A percentile compares a stretch with the other conserved stretches of the same genome.
Evolutionary conservation across 202 grass and related monocot species (phyloP).

Genomic region (Saccharum hybrid): DNA sequence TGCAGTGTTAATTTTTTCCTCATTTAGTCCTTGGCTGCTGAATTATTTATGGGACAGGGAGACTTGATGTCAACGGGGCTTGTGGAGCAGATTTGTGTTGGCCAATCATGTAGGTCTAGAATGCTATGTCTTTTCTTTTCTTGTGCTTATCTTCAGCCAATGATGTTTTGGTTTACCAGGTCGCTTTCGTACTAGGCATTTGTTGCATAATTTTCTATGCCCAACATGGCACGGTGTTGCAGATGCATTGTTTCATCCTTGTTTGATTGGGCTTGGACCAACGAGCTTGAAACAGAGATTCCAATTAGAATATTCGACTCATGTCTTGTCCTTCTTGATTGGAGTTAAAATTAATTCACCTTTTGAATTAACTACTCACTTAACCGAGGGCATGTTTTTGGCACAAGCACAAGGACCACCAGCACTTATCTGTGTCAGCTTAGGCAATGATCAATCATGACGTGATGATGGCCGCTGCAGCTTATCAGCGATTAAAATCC

Average conservation of each 20-base stretch:
- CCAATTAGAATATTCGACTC: slow-evolving; percentile 33
- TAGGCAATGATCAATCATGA: not conserved
- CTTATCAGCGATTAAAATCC: not conserved
- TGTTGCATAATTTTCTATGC: slow-evolving; percentile 49
- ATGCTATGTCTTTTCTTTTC: not conserved
- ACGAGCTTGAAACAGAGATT: slow-evolving; percentile 22
- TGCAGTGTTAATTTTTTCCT: slow-evolving; percentile 22
- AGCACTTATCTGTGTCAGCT: not conserved
- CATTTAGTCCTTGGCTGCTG: slow-evolving; percentile 28
- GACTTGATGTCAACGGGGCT: slow-evolving; percentile 45
- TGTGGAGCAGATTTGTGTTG: slow-evolving; percentile 37
- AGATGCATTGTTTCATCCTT: slow-evolving; percentile 40
- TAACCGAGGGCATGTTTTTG: slow-evolving; percentile 3
- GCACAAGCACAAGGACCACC: not conserved
- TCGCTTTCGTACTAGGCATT: slow-evolving; percentile 39
- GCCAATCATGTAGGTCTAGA: slow-evolving; percentile 50
- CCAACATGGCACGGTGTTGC: slow-evolving; percentile 40
- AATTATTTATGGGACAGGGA: slow-evolving; percentile 22
- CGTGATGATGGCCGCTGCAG: not conserved
- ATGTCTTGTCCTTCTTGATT: slow-evolving; percentile 31
- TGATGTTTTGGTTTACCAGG: slow-evolving; percentile 48
- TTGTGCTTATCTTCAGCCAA: slow-evolving; percentile 50
- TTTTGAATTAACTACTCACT: slow-evolving; percentile 22
- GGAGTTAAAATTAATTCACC: not conserved
- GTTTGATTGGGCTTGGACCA: slow-evolving; percentile 44